phyloP scores from a whole-genome alignment of 2,329 filamentous ascomycete genomes.

The Epichloe sibirici region DNA sequence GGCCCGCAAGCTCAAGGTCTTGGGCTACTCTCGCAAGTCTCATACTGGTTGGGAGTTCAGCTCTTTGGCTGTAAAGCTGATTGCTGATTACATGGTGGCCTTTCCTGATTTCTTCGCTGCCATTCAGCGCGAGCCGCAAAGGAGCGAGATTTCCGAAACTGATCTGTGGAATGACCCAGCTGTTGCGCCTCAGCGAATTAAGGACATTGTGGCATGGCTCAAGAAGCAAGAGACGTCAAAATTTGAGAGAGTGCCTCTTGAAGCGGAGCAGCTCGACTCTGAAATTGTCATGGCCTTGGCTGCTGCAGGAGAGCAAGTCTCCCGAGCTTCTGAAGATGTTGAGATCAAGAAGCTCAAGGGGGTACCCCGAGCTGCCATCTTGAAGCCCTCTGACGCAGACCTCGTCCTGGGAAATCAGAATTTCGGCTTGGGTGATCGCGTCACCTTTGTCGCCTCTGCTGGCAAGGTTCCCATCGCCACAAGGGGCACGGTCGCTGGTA shows the following conservation, averaged over 20 bases:
- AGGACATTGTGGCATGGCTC: slow-evolving; percentile 88
- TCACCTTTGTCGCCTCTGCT: slow-evolving; percentile 85
- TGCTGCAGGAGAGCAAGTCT: slow-evolving; percentile 53
- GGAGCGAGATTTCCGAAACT: slow-evolving; percentile 70
- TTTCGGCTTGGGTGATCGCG: slow-evolving; percentile 76
- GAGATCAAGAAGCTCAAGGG: slow-evolving; percentile 60
- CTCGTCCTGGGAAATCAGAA: slow-evolving; percentile 76
- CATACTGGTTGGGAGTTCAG: slow-evolving; percentile 93
- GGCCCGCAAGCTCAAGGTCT: slow-evolving; percentile 84
- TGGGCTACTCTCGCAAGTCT: slow-evolving; percentile 85
- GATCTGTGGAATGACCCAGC: slow-evolving; percentile 71
- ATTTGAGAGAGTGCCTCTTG: slow-evolving; percentile 90
- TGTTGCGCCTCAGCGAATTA: slow-evolving; percentile 66
- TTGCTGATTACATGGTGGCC: slow-evolving; percentile 79
- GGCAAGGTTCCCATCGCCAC: slow-evolving; percentile 91
- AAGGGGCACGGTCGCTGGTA: slow-evolving; percentile 85
- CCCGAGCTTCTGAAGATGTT: slow-evolving; percentile 36
- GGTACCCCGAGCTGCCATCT: slow-evolving; percentile 76
- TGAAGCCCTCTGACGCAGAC: slow-evolving; percentile 94
- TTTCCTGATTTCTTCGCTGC: slow-evolving; percentile 94
- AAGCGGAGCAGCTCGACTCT: slow-evolving; percentile 92
- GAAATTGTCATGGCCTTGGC: slow-evolving; percentile 76
- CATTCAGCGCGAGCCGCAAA: slow-evolving; percentile 74
- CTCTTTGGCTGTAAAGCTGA: slow-evolving; percentile 63
- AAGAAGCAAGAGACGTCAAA: slow-evolving; percentile 84